Evolutionary conservation across 805 yeast genomes (phyloP).

Genomic region (Hanseniaspora lindneri): DNA sequence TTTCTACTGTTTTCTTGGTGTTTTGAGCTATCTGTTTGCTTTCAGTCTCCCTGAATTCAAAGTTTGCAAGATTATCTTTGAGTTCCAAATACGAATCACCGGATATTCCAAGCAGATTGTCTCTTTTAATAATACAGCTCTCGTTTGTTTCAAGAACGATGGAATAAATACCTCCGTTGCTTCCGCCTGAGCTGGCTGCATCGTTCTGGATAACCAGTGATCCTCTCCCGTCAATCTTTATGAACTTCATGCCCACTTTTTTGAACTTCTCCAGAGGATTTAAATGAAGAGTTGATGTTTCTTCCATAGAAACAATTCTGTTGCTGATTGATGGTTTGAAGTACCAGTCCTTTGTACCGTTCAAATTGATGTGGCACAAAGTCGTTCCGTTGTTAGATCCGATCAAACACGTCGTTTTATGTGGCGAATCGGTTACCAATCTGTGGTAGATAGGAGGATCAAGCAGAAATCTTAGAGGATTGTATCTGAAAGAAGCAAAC

Average conservation of each 20-base stretch:
- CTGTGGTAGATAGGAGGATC: slow-evolving; percentile 13
- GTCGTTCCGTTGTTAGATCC: slow-evolving; percentile 10
- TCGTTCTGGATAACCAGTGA: slow-evolving; percentile 23
- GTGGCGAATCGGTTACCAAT: slow-evolving; percentile 6
- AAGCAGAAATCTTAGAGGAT: slow-evolving; percentile 10
- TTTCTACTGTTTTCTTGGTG: too few relatives aligned
- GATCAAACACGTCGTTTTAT: slow-evolving; percentile 11
- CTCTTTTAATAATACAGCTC: slow-evolving; percentile 24
- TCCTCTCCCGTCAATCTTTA: slow-evolving; percentile 27
- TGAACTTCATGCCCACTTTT: slow-evolving; percentile 20
- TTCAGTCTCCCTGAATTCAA: slow-evolving; percentile 8
- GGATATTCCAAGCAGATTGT: slow-evolving; percentile 25
- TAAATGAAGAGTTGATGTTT: slow-evolving; percentile 13
- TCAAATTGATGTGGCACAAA: slow-evolving; percentile 3
- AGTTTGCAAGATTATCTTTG: slow-evolving; percentile 17
- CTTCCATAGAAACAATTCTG: slow-evolving; percentile 13
- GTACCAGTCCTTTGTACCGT: slow-evolving; percentile 14
- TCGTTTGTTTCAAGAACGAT: slow-evolving; percentile 24
- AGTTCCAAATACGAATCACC: slow-evolving; percentile 27
- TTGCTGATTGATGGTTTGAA: slow-evolving; percentile 5
- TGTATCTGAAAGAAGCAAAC: slow-evolving; percentile 4
- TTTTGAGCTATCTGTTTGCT: too few relatives aligned
- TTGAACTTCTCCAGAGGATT: slow-evolving; percentile 2
- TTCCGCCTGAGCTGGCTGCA: slow-evolving; percentile 21
- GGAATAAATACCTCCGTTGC: slow-evolving; percentile 20